Evolutionary conservation across 257 asterid genomes (phyloP), one percentile per base, ranked within the genome.

Genomic region (Fraxinus pennsylvanica): DNA sequence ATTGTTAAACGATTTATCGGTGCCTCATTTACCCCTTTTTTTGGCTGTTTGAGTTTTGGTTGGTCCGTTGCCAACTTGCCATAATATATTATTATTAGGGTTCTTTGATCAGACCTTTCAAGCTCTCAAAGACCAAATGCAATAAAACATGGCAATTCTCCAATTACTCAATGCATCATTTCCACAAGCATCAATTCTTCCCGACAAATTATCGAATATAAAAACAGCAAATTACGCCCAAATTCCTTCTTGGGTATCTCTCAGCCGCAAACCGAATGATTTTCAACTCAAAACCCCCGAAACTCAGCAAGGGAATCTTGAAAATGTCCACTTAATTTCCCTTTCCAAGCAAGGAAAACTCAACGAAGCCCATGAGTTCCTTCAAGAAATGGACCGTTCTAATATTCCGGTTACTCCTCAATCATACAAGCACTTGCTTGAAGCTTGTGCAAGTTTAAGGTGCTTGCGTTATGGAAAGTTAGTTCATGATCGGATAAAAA

Each of bases 321-420:
- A 85, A 72, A 90, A 90, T 82, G 83, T 88, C 66, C 87, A 88
- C 73, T 76, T 90, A 43, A 21, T 88, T 68, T 78, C 88, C 71
- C 91, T 88, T 4, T 81, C 90, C 80, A 80, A 78, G 22, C 88
- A 90, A 82, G 88, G 85, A 21, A 86, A 88, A 52, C 88, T 86
- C 63, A 65, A 88, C n/a, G 86, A 90, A 83, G 94, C 88, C 80
- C 84, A 68, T 66, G 81, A 78, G 9, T 88, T 83, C 81, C 88
- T 90, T 76, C 74, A 81, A 61, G 82, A 88, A 73, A 74, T 88
- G 90, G 89, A 84, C 74, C 79, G 87, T 27, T 79, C 75, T 59
- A 45, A 75, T 3, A 82, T 90, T 38, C 71, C 81, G 6, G 88
- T 86, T 68, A 30, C 82, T 45, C 86, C 87, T 36, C 83, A 83